phyloP scores from a whole-genome alignment of 805 yeast species.

The Metschnikowia similis region DNA sequence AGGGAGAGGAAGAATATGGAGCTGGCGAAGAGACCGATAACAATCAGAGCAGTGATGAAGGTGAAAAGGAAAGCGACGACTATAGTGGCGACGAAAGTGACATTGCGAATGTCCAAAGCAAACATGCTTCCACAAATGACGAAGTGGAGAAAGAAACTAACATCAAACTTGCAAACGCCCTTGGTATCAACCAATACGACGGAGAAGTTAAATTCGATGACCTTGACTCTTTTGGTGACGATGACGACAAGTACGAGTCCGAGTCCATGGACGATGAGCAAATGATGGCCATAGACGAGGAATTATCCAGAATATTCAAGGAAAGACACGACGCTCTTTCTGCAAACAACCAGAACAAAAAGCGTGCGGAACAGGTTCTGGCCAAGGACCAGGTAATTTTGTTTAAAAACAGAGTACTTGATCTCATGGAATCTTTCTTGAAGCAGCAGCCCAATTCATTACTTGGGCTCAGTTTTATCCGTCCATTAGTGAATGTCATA shows the following conservation, averaged over 20 bases:
- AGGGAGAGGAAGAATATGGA: slow-evolving; percentile 43
- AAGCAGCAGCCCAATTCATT: slow-evolving; percentile 41
- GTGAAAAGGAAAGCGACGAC: not conserved
- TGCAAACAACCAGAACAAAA: slow-evolving; percentile 45
- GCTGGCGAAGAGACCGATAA: slow-evolving; percentile 23
- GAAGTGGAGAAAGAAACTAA: slow-evolving; percentile 45
- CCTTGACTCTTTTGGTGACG: slow-evolving; percentile 35
- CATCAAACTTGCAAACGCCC: slow-evolving; percentile 62
- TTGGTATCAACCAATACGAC: slow-evolving; percentile 52
- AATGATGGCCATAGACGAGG: slow-evolving; percentile 91
- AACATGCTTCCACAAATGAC: slow-evolving; percentile 11
- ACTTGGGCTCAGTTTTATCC: slow-evolving; percentile 41
- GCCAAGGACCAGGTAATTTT: slow-evolving; percentile 77
- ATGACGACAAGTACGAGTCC: slow-evolving; percentile 58
- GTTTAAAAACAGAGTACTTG: slow-evolving; percentile 75
- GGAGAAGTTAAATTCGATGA: slow-evolving; percentile 46
- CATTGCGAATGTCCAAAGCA: slow-evolving; percentile 12
- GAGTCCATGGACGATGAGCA: slow-evolving; percentile 90
- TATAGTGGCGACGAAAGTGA: not conserved
- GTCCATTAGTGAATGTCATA: slow-evolving; percentile 59
- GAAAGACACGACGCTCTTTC: slow-evolving; percentile 70
- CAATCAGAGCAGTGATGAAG: slow-evolving; percentile 9
- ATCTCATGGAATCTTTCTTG: slow-evolving; percentile 63
- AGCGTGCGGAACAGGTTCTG: slow-evolving; percentile 67
- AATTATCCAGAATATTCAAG: slow-evolving; percentile 75